Conservation (phyloP, 176 grass and related monocot genomes). For the Oryza meyeriana region DNA sequence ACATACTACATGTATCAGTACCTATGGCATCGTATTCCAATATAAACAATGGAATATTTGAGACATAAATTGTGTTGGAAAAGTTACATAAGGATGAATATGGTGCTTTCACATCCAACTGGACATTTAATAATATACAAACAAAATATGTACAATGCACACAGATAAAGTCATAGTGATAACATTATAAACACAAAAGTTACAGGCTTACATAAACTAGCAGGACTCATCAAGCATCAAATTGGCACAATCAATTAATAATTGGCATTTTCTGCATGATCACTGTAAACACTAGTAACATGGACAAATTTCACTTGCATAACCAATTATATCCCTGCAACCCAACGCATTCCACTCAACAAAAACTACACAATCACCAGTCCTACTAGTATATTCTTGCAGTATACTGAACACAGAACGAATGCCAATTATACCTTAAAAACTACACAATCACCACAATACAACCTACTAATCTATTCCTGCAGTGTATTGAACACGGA, state of each 20-base stretch:
- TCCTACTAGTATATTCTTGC: too few species aligned
- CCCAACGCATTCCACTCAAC: background rate
- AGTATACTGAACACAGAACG: background rate
- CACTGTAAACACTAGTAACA: too few species aligned
- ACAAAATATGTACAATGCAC: background rate
- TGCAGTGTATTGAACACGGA: too few species aligned
- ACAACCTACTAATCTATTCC: too few species aligned
- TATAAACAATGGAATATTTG: background rate
- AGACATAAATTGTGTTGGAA: background rate
- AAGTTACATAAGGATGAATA: background rate
- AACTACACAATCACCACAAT: too few species aligned
- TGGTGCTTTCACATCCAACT: background rate
- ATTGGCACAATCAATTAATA: too few species aligned
- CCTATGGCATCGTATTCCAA: background rate
- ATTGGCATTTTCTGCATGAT: background rate
- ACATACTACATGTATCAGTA: background rate
- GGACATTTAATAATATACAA: background rate
- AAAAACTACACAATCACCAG: background rate
- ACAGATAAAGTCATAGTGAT: background rate
- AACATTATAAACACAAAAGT: background rate
- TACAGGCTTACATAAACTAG: background rate
- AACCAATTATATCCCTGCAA: background rate
- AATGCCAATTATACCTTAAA: too few species aligned
- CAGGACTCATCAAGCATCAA: background rate
- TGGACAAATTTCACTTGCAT: background rate